These are phyloP conservation scores for Pseudocercospora fuligena DNA, from an alignment of 2,329 filamentous ascomycete genomes.

Conservation along the genomic window DNA sequence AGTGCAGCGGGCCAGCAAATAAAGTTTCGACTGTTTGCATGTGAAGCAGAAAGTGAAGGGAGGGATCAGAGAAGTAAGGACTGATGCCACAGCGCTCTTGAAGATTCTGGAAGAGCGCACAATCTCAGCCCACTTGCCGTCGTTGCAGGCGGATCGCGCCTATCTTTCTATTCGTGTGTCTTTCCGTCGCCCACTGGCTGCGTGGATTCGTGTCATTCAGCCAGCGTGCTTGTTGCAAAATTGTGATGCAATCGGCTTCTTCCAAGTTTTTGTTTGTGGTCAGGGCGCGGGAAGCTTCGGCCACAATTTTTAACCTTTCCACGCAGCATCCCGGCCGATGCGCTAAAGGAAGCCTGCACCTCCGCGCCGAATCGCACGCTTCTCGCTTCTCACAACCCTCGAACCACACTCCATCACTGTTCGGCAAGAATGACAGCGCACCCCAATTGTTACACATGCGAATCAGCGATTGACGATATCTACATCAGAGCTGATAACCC, in stretches of 20 bases:
- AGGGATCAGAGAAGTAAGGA: neutral
- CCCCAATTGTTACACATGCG: neutral
- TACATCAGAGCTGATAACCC: neutral
- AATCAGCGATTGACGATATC: neutral
- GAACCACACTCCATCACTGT: neutral
- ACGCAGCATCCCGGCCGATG: neutral
- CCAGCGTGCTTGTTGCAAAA: constrained; percentile 1
- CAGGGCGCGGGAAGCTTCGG: constrained; percentile 8
- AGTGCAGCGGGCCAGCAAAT: neutral
- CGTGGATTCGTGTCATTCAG: neutral
- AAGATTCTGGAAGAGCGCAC: constrained; percentile 10
- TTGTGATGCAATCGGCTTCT: constrained; percentile 15
- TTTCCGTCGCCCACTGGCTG: neutral
- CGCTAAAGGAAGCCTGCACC: neutral
- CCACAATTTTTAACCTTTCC: neutral
- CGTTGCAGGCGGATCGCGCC: neutral
- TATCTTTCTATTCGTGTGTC: neutral
- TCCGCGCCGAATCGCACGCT: neutral
- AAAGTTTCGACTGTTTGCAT: constrained; percentile 3
- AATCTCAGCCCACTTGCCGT: neutral
- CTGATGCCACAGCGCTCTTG: neutral
- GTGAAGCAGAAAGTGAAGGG: constrained; percentile 13
- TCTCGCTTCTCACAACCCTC: neutral
- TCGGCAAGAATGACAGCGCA: neutral
- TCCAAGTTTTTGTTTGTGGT: constrained; percentile 12